phyloP scores from a whole-genome alignment of 2,329 filamentous ascomycete species.

The Epichloe gansuensis region DNA sequence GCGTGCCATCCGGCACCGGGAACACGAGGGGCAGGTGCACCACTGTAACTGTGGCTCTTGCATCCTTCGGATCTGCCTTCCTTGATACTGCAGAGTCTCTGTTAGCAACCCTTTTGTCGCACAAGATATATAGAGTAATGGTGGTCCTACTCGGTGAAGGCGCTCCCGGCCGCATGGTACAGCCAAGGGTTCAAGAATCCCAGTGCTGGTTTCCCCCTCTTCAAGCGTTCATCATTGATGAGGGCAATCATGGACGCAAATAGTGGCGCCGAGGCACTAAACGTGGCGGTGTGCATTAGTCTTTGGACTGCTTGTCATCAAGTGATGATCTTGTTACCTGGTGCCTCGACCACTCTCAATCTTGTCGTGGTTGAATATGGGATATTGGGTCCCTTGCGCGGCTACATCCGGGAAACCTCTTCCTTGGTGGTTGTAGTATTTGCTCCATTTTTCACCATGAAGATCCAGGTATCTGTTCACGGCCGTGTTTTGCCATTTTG shows the following conservation, averaged over 20 bases:
- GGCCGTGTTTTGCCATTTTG: constrained; percentile 32
- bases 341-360: constrained; percentile 18
- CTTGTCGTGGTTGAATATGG: constrained; percentile 19
- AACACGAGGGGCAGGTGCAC: constrained; percentile 13
- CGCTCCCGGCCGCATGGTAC: constrained; percentile 25
- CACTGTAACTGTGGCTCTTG: constrained; percentile 14
- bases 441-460: constrained; percentile 35
- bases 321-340: constrained; percentile 16
- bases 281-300: background rate
- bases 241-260: constrained; percentile 50
- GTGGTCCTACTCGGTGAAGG: constrained; percentile 23
- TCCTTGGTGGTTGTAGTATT: constrained; percentile 32
- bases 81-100: constrained; percentile 19
- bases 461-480: constrained; percentile 30
- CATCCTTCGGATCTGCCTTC: constrained; percentile 21
- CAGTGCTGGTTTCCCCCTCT: constrained; percentile 36
- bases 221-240: constrained; percentile 49
- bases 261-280: constrained; percentile 45
- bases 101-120: constrained; percentile 1
- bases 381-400: constrained; percentile 32
- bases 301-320: background rate
- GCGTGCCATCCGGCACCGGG: constrained; percentile 6
- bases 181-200: constrained; percentile 52
- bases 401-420: constrained; percentile 50
- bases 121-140: background rate